Base-by-base conservation (phyloP, 257 asterid genomes). In the Anisodus tanguticus region DNA sequence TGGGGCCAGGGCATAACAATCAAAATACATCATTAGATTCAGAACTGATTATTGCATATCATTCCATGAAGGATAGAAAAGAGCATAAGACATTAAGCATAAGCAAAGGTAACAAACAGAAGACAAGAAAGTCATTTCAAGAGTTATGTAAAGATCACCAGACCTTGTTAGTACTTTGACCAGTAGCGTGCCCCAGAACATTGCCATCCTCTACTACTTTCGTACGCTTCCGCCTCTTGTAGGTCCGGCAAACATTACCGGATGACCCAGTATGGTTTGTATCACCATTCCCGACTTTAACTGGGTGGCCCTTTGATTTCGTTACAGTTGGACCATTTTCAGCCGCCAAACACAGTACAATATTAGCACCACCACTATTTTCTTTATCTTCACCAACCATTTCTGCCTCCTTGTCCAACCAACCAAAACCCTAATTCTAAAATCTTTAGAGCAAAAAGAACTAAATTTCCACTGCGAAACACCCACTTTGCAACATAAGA, bases 151-250 rank as follows among this genome's bases (percentile, higher is more conserved):
- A 80, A 84, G 79, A 71, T 66, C 68, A 85, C 67, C 85, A 82
- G 64, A 91, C 95, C 96, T 89, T 91, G 82, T 88, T 89, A 69
- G 83, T 43, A 12, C 66, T 86, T 77, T 89, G 91, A 87, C 84
- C 76, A 66, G 60, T 88, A 13, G 86, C 86, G 81, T 78, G 88
- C 81, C 82, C 87, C 35, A 81, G 72, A 83, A 77, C 57, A 77
- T 74, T 84, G 83, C 82, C 90, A 83, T 31, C 53, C 62, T 87
- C 35, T 31, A 31, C 82, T 19, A 62, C 74, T 64, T 81, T 89
- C 79, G 58, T 84, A 77, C 63, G 86, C 90, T 66, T 95, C 83
- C 97, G 93, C 91, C 98, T 91, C 92, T 92, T 91, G 88, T 95
- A 93, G 45, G 96, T 93, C 80, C 87, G 88, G 83, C 94, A 82